A percentile compares a stretch with the other conserved stretches of the same genome.
Conservation (phyloP, 2,329 filamentous ascomycete species). For the Sporothrix curviconia region DNA sequence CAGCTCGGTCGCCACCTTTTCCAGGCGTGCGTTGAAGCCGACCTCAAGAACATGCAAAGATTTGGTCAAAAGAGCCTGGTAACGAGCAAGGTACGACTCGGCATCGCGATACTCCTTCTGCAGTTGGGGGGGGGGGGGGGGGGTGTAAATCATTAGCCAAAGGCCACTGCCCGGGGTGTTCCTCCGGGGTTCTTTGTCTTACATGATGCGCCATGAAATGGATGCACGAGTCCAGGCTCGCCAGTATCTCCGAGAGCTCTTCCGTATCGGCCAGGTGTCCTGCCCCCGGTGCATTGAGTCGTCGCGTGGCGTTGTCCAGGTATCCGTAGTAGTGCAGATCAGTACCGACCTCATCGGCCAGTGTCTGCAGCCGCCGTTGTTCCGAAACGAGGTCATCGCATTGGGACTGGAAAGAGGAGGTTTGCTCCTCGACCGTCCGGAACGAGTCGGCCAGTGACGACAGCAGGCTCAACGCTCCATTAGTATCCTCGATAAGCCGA, state of each 20-base stretch:
- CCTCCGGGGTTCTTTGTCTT: conserved; percentile 27
- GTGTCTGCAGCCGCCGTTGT: conserved; percentile 67
- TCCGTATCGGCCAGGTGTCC: conserved; percentile 76
- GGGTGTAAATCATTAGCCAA: too few relatives aligned
- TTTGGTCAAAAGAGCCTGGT: conserved; percentile 70
- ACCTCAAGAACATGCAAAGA: conserved; percentile 56
- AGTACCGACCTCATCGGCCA: conserved; percentile 78
- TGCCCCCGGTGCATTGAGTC: conserved; percentile 86
- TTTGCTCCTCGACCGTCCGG: conserved; percentile 79
- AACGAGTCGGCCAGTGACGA: conserved; percentile 80
- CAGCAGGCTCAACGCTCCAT: conserved; percentile 67
- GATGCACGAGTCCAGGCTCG: conserved; percentile 82
- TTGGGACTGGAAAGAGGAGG: conserved; percentile 84
- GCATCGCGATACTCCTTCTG: conserved; percentile 80
- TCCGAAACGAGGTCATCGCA: conserved; percentile 83
- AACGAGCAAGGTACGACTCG: conserved; percentile 79
- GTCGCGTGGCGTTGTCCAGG: conserved; percentile 80
- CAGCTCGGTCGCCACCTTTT: conserved; percentile 49
- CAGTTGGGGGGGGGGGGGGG: too few relatives aligned
- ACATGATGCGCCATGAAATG: conserved; percentile 87
- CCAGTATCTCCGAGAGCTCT: conserved; percentile 81
- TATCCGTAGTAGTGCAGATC: conserved; percentile 95
- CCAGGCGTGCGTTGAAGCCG: conserved; percentile 46
- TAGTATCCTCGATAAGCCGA: conserved; percentile 68
- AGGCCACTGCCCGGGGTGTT: too few relatives aligned